A percentile compares a stretch with the other conserved stretches of the same genome.
Conservation (phyloP, 768 basidiomycete genomes). For the Amanita pseudoporphyria region DNA sequence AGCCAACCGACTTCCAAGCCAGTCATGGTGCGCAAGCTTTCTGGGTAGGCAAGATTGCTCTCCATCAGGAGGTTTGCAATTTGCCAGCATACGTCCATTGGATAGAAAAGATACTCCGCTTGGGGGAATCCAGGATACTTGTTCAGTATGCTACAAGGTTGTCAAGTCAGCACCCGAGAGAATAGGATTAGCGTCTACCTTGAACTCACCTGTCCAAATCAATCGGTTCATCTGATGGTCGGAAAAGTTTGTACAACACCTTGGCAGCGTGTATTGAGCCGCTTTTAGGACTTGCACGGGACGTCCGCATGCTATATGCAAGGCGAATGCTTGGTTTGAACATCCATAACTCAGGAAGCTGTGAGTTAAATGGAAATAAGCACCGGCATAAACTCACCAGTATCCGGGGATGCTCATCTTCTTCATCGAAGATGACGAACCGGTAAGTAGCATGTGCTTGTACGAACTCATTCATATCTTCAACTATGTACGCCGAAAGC, state of each 20-base stretch:
- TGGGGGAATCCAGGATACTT: slow-evolving; percentile 79
- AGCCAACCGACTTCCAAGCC: slow-evolving; percentile 81
- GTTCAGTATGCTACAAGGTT: slow-evolving; percentile 38
- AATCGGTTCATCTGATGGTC: slow-evolving; percentile 41
- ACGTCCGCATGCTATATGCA: slow-evolving; percentile 52
- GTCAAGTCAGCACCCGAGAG: slow-evolving; percentile 3
- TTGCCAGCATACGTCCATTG: slow-evolving; percentile 64
- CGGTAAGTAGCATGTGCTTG: slow-evolving; percentile 91
- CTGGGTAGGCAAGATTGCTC: slow-evolving; percentile 71
- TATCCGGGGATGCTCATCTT: slow-evolving; percentile 68
- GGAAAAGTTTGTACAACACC: slow-evolving; percentile 75
- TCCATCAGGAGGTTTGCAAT: slow-evolving; percentile 63
- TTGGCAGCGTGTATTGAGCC: slow-evolving; percentile 67
- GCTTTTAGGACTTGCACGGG: slow-evolving; percentile 49
- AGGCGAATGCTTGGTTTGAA: slow-evolving; percentile 87
- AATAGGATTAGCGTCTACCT: not conserved
- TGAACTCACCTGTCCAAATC: slow-evolving; percentile 43
- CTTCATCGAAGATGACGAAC: slow-evolving; percentile 83
- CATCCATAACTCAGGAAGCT: slow-evolving; percentile 65
- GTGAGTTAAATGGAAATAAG: not conserved
- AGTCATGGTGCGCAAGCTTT: slow-evolving; percentile 68
- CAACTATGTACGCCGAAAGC: slow-evolving; percentile 80
- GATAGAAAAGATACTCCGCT: slow-evolving; percentile 83
- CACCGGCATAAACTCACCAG: slow-evolving; percentile 43
- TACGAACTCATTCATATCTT: slow-evolving; percentile 87